Percentiles rank a stretch among this genome's conserved stretches.
These are phyloP conservation scores for Cystofilobasidium bisporidii DNA, from an alignment of 768 basidiomycete genomes.

Conservation along the genomic window DNA sequence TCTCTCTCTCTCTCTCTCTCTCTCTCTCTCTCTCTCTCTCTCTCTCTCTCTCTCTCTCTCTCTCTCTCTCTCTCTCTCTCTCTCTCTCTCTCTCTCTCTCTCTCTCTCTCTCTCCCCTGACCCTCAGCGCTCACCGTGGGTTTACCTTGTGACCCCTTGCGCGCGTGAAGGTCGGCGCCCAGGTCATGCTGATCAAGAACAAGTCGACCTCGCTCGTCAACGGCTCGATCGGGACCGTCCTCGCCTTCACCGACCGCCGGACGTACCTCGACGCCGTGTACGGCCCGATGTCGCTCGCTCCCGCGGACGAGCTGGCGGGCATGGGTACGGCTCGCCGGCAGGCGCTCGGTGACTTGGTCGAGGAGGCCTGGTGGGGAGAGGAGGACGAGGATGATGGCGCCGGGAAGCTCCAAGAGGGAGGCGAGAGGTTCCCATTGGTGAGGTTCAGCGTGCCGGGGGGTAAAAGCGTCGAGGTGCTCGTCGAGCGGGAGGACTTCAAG, in stretches of 20 bases:
- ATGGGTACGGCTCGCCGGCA: not conserved
- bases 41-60: too few species aligned
- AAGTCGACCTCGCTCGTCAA: slow-evolving; percentile 82
- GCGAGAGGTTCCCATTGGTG: slow-evolving; percentile 53
- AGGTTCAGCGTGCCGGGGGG: slow-evolving; percentile 63
- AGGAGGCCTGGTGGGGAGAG: not conserved
- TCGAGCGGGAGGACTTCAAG: slow-evolving; percentile 70
- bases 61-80: too few species aligned
- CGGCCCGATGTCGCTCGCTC: not conserved
- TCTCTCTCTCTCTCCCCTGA: not conserved
- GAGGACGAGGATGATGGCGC: slow-evolving; percentile 19
- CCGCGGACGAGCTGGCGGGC: not conserved
- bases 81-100: not conserved
- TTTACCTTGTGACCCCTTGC: slow-evolving; percentile 41
- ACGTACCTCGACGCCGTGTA: not conserved
- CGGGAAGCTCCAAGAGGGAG: not conserved
- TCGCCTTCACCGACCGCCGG: slow-evolving; percentile 50
- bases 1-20: not conserved
- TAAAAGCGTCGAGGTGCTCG: slow-evolving; percentile 46
- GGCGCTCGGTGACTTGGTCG: not conserved
- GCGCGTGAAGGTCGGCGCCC: slow-evolving; percentile 62
- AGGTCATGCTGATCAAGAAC: slow-evolving; percentile 97
- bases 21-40: not conserved
- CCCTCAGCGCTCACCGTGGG: not conserved
- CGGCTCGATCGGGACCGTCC: slow-evolving; percentile 79